A percentile compares a stretch with the other conserved stretches of the same genome.
phyloP scores from a whole-genome alignment of 306 rosid genomes.

The Gynostemma pentaphyllum region DNA sequence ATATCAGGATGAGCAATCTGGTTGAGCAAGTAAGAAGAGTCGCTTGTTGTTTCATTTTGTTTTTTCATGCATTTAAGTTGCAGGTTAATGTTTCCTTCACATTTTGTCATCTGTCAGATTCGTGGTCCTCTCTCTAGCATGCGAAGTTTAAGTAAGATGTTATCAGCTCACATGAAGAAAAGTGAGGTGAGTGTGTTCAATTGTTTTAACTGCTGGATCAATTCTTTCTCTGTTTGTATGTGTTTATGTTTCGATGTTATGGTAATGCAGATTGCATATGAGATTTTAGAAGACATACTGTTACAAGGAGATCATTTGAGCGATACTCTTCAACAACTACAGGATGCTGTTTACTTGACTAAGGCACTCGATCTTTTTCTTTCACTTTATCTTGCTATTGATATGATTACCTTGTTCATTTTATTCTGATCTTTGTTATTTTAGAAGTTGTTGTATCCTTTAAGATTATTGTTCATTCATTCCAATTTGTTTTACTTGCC shows the following conservation, averaged over 20 bases:
- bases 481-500: background rate
- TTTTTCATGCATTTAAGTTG: background rate
- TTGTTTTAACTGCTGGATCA: background rate
- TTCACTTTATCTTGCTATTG: conserved; percentile 14
- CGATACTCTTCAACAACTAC: conserved; percentile 75
- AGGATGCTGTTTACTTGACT: conserved; percentile 87
- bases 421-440: background rate
- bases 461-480: background rate
- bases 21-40: conserved; percentile 63
- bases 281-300: conserved; percentile 74
- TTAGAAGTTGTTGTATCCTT: background rate
- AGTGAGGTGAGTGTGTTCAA: conserved; percentile 48
- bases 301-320: conserved; percentile 65
- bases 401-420: background rate
- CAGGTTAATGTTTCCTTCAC: conserved; percentile 16
- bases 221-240: background rate
- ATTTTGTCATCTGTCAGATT: conserved; percentile 37
- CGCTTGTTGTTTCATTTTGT: conserved; percentile 4
- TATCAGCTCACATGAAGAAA: conserved; percentile 61
- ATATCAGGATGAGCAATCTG: conserved; percentile 68
- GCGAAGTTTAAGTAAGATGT: conserved; percentile 75
- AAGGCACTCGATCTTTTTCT: conserved; percentile 39
- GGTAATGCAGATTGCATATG: conserved; percentile 60
- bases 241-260: conserved; percentile 11
- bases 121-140: conserved; percentile 92